Conservation (phyloP, 208 protist genomes). For the Trypanosomatidae sp. region DNA sequence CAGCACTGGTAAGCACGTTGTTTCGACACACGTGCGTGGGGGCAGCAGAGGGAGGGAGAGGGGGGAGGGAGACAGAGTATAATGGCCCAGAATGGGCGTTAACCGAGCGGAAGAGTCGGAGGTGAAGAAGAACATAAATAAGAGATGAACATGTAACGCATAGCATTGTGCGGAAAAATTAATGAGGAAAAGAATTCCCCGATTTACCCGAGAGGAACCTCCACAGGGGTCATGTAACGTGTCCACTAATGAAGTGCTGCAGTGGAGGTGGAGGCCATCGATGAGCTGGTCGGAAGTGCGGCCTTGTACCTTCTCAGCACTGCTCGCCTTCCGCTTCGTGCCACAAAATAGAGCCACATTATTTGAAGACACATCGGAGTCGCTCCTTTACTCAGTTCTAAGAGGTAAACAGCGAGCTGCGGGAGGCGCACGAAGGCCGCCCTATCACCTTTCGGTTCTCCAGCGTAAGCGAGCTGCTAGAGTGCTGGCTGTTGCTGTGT, state of each 20-base stretch:
- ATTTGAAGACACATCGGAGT: neutral
- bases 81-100: neutral
- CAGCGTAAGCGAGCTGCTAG: neutral
- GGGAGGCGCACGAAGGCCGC: constrained; percentile 3
- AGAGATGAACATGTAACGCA: neutral
- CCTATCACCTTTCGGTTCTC: constrained; percentile 4
- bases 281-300: neutral
- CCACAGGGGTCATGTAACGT: neutral
- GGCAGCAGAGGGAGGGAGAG: neutral
- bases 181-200: neutral
- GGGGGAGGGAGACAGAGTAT: neutral
- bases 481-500: neutral
- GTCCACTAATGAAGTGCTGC: neutral
- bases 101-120: constrained; percentile 1
- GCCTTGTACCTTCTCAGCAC: neutral
- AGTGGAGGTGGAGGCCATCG: neutral
- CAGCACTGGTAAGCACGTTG: neutral
- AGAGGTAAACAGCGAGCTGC: constrained; percentile 5
- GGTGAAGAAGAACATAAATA: constrained; percentile 10
- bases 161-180: neutral
- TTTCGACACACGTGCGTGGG: neutral
- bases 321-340: neutral
- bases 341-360: neutral
- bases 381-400: neutral
- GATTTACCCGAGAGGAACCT: neutral